These are phyloP conservation scores for Ganoderma sp. DNA, from an alignment of 1,284 basidiomycete species.

Conservation along the genomic window DNA sequence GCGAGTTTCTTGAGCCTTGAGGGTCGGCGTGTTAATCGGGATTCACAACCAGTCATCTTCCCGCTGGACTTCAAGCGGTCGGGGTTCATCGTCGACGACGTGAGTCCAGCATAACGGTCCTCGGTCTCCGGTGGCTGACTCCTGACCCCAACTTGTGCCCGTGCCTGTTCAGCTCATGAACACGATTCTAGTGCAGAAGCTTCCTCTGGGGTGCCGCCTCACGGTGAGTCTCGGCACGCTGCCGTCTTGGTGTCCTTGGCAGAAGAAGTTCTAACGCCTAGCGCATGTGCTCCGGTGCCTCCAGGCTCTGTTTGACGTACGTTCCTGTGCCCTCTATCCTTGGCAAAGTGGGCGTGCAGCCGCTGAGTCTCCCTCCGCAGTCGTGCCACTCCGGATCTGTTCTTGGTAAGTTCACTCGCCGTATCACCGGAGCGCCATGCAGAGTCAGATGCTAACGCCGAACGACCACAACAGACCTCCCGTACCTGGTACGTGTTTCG, in stretches of 20 bases:
- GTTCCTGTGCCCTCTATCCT: constrained; percentile 31
- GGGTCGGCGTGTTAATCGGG: neutral
- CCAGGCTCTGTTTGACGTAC: constrained; percentile 76
- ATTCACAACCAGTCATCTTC: constrained; percentile 47
- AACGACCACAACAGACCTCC: constrained; percentile 55
- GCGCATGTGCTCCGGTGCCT: neutral
- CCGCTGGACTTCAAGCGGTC: constrained; percentile 76
- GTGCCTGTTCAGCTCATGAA: constrained; percentile 56
- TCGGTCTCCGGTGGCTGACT: constrained; percentile 10
- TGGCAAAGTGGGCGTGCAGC: neutral
- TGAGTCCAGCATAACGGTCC: constrained; percentile 43
- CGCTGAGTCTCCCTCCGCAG: constrained; percentile 40
- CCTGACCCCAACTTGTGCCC: neutral
- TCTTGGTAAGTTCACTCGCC: constrained; percentile 50
- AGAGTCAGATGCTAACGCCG: neutral
- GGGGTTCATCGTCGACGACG: constrained; percentile 81
- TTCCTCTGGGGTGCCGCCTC: constrained; percentile 68
- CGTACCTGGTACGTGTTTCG: constrained; percentile 55
- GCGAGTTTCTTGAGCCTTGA: neutral
- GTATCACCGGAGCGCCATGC: neutral
- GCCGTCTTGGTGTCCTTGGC: neutral
- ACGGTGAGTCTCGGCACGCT: constrained; percentile 56
- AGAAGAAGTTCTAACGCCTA: neutral
- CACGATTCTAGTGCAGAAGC: constrained; percentile 60
- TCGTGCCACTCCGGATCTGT: constrained; percentile 70